A percentile compares a stretch with the other conserved stretches of the same genome.
Conservation (phyloP, 164 flowering plant species). For the Taxillus chinensis region DNA sequence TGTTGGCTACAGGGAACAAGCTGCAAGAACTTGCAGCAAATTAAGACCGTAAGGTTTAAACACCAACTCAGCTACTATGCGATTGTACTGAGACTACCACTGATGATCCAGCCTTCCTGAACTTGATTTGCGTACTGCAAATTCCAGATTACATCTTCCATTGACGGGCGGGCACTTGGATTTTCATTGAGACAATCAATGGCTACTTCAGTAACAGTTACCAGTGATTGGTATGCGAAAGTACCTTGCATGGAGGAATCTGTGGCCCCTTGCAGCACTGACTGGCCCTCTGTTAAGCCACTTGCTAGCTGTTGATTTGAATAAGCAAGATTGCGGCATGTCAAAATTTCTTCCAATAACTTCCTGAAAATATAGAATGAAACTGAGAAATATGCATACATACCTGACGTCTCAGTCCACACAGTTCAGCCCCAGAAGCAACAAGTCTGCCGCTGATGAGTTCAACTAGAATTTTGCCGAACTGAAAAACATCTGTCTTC, state of each 20-base stretch:
- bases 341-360: too few relatives aligned
- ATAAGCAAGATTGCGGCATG: too few relatives aligned
- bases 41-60: too few relatives aligned
- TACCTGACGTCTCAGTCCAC: constrained; percentile 52
- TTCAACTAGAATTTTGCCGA: constrained; percentile 58
- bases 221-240: constrained; percentile 61
- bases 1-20: too few relatives aligned
- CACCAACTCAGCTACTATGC: too few relatives aligned
- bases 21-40: too few relatives aligned
- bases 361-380: too few relatives aligned
- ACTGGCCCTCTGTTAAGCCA: constrained; percentile 36
- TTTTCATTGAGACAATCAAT: constrained; percentile 51
- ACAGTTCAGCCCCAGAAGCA: constrained; percentile 34
- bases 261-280: constrained; percentile 25
- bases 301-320: constrained; percentile 39
- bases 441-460: constrained; percentile 50
- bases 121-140: constrained; percentile 82
- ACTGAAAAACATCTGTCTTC: constrained; percentile 59
- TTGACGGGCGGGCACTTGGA: constrained; percentile 53
- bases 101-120: constrained; percentile 80
- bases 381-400: not conserved
- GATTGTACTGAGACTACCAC: constrained; percentile 33
- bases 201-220: constrained; percentile 48
- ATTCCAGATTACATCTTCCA: constrained; percentile 89
- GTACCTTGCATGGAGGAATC: constrained; percentile 58